Conservation (phyloP, 768 basidiomycete genomes). For the Fibroporia radiculosa region DNA sequence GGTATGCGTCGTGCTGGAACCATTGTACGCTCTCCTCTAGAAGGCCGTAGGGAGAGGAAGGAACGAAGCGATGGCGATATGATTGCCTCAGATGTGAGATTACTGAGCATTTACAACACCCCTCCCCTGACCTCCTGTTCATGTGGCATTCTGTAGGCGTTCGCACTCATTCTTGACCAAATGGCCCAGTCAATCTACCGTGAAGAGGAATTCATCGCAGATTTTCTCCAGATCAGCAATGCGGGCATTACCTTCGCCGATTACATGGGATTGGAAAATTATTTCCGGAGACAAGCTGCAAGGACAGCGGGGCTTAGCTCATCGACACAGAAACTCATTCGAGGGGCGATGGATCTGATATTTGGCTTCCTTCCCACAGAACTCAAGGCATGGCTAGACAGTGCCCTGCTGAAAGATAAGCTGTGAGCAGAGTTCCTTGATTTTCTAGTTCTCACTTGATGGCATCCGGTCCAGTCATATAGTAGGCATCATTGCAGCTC, state of each 20-base stretch:
- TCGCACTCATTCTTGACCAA: constrained; percentile 67
- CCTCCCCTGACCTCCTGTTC: too few species aligned
- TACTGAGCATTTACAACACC: too few species aligned
- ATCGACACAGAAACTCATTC: constrained; percentile 70
- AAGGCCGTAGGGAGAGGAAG: constrained; percentile 48
- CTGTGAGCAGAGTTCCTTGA: constrained; percentile 43
- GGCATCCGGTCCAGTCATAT: constrained; percentile 53
- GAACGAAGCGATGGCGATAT: constrained; percentile 51
- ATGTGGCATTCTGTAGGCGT: constrained; percentile 51
- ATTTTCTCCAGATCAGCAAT: constrained; percentile 90
- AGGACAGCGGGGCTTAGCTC: constrained; percentile 58
- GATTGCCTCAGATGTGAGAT: constrained; percentile 66
- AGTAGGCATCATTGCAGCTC: constrained; percentile 68
- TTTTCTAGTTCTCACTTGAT: not conserved
- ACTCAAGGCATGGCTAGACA: constrained; percentile 80
- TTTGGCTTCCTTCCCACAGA: constrained; percentile 89
- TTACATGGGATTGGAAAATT: constrained; percentile 89
- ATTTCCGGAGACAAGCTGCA: constrained; percentile 89
- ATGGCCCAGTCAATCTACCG: constrained; percentile 67
- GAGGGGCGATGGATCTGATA: constrained; percentile 88
- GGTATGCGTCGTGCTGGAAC: constrained; percentile 81
- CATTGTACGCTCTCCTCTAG: constrained; percentile 71
- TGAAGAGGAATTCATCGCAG: constrained; percentile 83
- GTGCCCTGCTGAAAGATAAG: constrained; percentile 62
- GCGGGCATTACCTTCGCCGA: constrained; percentile 89